These are phyloP conservation scores for Fusarium sp. DNA, from an alignment of 2,329 filamentous ascomycete genomes.

Conservation along the genomic window DNA sequence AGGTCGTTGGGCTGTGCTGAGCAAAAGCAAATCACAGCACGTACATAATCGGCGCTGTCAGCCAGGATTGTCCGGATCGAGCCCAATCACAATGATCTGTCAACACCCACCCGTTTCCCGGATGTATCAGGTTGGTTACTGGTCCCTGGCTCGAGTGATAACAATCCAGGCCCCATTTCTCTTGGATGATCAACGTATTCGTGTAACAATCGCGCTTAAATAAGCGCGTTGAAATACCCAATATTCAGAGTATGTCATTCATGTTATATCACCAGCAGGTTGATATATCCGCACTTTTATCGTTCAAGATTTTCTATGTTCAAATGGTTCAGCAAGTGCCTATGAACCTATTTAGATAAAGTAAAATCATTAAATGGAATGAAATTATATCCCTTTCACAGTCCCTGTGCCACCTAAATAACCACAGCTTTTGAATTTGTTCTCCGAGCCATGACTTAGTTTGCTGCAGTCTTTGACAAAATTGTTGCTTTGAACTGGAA, in stretches of 20 bases:
- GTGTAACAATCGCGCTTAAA: background rate
- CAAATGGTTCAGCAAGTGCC: no score
- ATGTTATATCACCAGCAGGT: no score
- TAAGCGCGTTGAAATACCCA: background rate
- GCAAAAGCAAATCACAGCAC: slow-evolving; percentile 20
- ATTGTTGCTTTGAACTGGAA: background rate
- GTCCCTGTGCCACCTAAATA: background rate
- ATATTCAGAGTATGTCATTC: background rate
- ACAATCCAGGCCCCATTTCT: background rate
- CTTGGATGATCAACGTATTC: background rate
- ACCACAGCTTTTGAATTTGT: background rate
- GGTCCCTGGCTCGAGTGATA: background rate
- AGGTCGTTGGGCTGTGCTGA: background rate
- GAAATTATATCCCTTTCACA: background rate
- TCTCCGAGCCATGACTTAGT: background rate
- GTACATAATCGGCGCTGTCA: background rate
- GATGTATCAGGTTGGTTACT: background rate
- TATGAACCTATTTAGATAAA: background rate
- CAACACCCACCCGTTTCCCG: background rate
- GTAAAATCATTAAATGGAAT: background rate
- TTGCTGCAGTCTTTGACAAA: background rate
- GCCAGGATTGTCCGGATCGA: background rate
- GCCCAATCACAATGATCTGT: background rate
- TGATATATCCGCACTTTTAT: background rate
- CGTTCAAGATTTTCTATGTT: background rate